These are phyloP conservation scores for Epichloe sibirici DNA, from an alignment of 2,329 filamentous ascomycete genomes.

Conservation along the genomic window DNA sequence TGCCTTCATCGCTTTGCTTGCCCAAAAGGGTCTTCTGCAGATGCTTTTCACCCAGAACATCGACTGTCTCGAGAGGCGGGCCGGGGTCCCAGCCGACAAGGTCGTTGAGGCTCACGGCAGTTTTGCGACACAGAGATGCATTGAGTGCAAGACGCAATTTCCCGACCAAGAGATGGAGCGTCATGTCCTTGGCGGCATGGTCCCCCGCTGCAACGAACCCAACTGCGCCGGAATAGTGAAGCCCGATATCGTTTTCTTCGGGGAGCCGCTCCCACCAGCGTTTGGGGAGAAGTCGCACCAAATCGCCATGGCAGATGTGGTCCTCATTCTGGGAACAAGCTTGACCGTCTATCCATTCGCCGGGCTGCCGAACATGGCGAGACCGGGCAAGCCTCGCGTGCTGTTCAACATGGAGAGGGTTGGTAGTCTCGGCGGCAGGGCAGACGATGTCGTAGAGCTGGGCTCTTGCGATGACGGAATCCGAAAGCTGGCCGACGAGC, in stretches of 20 bases:
- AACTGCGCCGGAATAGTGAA: slow-evolving; percentile 73
- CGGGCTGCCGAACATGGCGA: slow-evolving; percentile 54
- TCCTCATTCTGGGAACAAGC: slow-evolving; percentile 82
- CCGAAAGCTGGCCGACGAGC: slow-evolving; percentile 59
- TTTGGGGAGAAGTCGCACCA: slow-evolving; percentile 29
- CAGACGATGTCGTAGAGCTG: slow-evolving; percentile 76
- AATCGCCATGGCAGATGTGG: slow-evolving; percentile 55
- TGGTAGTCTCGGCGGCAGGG: slow-evolving; percentile 60
- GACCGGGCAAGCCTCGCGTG: slow-evolving; percentile 55
- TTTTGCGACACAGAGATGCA: slow-evolving; percentile 82
- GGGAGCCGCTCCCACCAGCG: slow-evolving; percentile 46
- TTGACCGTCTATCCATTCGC: slow-evolving; percentile 84
- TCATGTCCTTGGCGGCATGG: slow-evolving; percentile 51
- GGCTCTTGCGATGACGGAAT: slow-evolving; percentile 78
- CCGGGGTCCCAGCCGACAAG: slow-evolving; percentile 67
- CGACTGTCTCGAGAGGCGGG: slow-evolving; percentile 80
- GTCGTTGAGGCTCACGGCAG: slow-evolving; percentile 94
- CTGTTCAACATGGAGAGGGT: slow-evolving; percentile 82
- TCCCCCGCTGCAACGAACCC: slow-evolving; percentile 53
- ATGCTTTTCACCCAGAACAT: slow-evolving; percentile 98
- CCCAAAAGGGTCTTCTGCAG: slow-evolving; percentile 63
- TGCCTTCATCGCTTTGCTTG: slow-evolving; percentile 72
- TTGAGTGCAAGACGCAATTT: slow-evolving; percentile 68
- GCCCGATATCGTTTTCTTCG: slow-evolving; percentile 92
- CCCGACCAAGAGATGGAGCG: slow-evolving; percentile 63